Percentiles rank a stretch among this genome's conserved stretches.
Evolutionary conservation across 148 eudicot species (phyloP).

Genomic region (Pouteria glomerata): DNA sequence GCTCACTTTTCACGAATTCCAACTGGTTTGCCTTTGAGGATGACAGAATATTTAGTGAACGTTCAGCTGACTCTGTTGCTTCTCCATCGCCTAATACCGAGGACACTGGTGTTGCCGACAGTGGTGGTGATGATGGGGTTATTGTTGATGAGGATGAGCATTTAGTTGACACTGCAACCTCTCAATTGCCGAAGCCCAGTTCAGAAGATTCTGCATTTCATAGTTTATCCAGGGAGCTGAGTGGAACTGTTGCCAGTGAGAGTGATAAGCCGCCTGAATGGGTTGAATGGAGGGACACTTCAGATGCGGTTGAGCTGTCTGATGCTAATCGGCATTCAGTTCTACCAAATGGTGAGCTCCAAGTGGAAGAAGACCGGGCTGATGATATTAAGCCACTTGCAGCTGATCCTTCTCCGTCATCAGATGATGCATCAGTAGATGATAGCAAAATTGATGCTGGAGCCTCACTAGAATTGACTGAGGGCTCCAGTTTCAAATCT

Average conservation of each 20-base stretch:
- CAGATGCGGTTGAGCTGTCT: constrained; percentile 32
- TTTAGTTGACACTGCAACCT: constrained; percentile 33
- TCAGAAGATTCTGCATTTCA: constrained; percentile 8
- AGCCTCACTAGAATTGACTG: constrained; percentile 15
- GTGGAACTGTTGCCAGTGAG: constrained; percentile 25
- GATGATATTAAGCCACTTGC: constrained; percentile 15
- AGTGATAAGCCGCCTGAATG: constrained; percentile 52
- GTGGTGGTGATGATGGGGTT: constrained; percentile 27
- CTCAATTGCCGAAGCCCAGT: constrained; percentile 26
- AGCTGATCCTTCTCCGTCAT: constrained; percentile 24
- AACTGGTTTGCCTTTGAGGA: constrained; percentile 94
- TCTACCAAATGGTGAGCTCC: constrained; percentile 33
- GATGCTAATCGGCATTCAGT: constrained; percentile 22
- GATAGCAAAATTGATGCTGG: constrained; percentile 12
- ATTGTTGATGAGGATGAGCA: constrained; percentile 27
- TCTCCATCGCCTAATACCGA: constrained; percentile 47
- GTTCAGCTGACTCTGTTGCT: constrained; percentile 29
- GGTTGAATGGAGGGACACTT: constrained; percentile 85
- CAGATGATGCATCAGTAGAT: constrained; percentile 14
- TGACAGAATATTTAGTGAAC: constrained; percentile 35
- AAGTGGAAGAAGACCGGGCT: constrained; percentile 22
- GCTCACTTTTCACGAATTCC: constrained; percentile 76
- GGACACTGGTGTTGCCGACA: constrained; percentile 15
- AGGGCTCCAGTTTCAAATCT: constrained; percentile 1
- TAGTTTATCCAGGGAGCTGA: constrained; percentile 5